Evolutionary conservation across 208 protist genomes (phyloP).

Genomic region (Crithidia brevicula): DNA sequence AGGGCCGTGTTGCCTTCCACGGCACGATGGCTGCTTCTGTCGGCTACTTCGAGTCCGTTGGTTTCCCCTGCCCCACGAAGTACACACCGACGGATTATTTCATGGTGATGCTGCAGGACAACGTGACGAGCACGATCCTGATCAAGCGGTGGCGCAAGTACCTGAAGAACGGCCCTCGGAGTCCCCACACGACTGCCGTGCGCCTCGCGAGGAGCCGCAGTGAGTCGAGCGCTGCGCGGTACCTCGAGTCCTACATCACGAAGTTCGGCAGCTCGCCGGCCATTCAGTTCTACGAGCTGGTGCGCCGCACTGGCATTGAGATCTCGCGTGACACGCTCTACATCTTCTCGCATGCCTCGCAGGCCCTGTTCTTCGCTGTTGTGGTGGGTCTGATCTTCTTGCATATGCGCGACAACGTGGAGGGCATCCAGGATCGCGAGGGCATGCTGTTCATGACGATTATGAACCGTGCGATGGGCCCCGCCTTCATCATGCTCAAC

Average conservation of each 20-base stretch:
- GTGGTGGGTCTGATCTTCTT: conserved; percentile 80
- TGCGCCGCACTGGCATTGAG: conserved; percentile 40
- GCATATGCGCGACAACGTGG: conserved; percentile 49
- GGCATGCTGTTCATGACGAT: conserved; percentile 73
- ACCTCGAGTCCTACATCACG: conserved; percentile 54
- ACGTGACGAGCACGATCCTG: conserved; percentile 47
- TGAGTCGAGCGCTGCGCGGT: conserved; percentile 44
- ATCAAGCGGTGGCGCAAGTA: conserved; percentile 74
- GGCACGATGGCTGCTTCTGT: conserved; percentile 70
- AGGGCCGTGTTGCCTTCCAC: conserved; percentile 84
- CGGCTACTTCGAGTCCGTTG: conserved; percentile 84
- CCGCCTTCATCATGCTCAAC: conserved; percentile 61
- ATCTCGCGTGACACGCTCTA: conserved; percentile 52
- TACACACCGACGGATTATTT: conserved; percentile 91
- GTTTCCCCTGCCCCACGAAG: conserved; percentile 63
- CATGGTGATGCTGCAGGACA: conserved; percentile 83
- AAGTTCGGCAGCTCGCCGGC: conserved; percentile 46
- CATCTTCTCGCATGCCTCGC: conserved; percentile 44
- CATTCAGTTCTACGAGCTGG: conserved; percentile 68
- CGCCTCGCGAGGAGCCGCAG: conserved; percentile 38
- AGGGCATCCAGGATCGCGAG: conserved; percentile 62
- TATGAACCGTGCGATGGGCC: conserved; percentile 64
- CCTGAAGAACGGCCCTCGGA: conserved; percentile 51
- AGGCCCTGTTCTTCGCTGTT: conserved; percentile 66
- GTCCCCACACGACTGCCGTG: conserved; percentile 58